Conservation (phyloP, 2,329 filamentous ascomycete species). For the Aspergillus pseudoterreus region DNA sequence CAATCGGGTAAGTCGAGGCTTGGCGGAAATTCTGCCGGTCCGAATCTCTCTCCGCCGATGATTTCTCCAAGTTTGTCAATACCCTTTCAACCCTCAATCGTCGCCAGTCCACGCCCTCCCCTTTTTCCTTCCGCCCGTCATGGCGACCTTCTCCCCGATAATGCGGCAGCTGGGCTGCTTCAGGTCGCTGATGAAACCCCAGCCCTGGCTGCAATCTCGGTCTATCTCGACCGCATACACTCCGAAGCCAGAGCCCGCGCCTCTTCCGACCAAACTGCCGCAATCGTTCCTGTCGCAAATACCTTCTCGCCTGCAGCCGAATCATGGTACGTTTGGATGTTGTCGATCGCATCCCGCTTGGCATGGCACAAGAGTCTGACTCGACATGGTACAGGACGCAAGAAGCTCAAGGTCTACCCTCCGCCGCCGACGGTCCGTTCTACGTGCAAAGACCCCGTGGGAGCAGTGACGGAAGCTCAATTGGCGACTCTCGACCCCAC, state of each 20-base stretch:
- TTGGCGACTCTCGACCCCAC: slow-evolving; percentile 76
- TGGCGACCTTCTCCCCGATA: slow-evolving; percentile 56
- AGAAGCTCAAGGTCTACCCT: slow-evolving; percentile 54
- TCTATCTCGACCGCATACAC: slow-evolving; percentile 50
- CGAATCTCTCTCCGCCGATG: slow-evolving; percentile 26
- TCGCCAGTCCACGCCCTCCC: slow-evolving; percentile 11
- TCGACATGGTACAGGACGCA: slow-evolving; percentile 31
- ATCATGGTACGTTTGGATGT: slow-evolving; percentile 28
- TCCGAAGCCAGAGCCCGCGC: slow-evolving; percentile 36
- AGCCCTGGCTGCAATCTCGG: slow-evolving; percentile 56
- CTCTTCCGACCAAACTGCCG: slow-evolving; percentile 41
- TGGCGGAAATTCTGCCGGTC: slow-evolving; percentile 38
- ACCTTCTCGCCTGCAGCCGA: slow-evolving; percentile 35
- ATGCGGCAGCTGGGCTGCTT: slow-evolving; percentile 68
- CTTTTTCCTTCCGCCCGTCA: slow-evolving; percentile 44
- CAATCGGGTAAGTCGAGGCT: slow-evolving; percentile 26
- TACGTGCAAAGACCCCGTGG: slow-evolving; percentile 60
- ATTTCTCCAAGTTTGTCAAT: slow-evolving; percentile 11
- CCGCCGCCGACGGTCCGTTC: slow-evolving; percentile 32
- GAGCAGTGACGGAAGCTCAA: slow-evolving; percentile 63
- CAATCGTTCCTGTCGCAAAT: slow-evolving; percentile 42
- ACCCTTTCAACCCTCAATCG: slow-evolving; percentile 11
- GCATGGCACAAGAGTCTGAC: neutral
- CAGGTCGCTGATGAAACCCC: slow-evolving; percentile 55
- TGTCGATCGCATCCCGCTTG: neutral